A percentile compares a stretch with the other conserved stretches of the same genome.
Conservation (phyloP, 441 rosid species). For the Pelargonium exstipulatum region DNA sequence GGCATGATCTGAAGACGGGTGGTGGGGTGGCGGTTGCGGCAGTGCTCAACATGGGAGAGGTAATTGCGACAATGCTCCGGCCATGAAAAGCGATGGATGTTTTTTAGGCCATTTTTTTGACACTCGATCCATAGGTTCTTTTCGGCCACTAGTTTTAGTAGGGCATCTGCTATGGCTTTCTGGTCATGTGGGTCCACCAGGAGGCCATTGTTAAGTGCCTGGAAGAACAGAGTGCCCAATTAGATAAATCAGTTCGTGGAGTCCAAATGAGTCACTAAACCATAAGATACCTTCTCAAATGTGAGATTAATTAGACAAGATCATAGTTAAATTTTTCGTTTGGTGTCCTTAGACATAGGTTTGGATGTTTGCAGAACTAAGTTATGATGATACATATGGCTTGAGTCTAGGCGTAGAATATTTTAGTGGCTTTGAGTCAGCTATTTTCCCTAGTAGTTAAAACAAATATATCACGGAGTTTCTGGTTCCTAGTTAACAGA, state of each 20-base stretch:
- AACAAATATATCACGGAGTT: no score
- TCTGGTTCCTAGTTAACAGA: no score
- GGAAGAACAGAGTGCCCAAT: slow-evolving; percentile 16
- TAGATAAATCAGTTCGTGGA: slow-evolving; percentile 6
- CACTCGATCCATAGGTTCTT: slow-evolving; percentile 57
- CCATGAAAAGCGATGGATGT: slow-evolving; percentile 64
- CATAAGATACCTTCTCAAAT: neutral
- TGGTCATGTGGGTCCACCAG: slow-evolving; percentile 62
- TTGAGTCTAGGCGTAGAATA: neutral
- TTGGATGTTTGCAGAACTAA: neutral
- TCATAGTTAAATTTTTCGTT: neutral
- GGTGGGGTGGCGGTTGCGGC: slow-evolving; percentile 72
- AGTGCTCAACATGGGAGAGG: slow-evolving; percentile 72
- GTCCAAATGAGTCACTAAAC: neutral
- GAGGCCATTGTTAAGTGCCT: slow-evolving; percentile 64
- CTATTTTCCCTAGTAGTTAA: neutral
- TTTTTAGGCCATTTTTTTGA: slow-evolving; percentile 50
- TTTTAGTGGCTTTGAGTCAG: neutral
- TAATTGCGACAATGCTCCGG: slow-evolving; percentile 70
- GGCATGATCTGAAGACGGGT: slow-evolving; percentile 53
- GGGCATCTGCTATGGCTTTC: slow-evolving; percentile 55
- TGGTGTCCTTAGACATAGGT: slow-evolving; percentile 1
- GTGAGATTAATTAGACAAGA: neutral
- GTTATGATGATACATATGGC: neutral
- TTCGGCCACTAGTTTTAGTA: slow-evolving; percentile 56